Conservation (phyloP, 768 basidiomycete species). For the Amanita subjunquillea region DNA sequence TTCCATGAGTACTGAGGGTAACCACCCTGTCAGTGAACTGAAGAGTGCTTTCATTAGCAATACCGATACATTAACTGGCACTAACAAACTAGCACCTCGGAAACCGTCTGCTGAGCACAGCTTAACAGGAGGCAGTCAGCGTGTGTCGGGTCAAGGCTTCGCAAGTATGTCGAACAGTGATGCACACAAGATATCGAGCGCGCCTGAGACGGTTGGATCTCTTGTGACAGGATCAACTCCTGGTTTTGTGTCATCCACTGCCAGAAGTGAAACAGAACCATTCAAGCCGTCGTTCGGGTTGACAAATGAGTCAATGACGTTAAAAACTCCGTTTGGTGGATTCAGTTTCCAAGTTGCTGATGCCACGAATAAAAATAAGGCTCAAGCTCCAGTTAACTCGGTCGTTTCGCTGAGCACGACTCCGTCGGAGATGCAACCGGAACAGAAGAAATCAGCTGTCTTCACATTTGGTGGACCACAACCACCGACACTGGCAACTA, state of each 20-base stretch:
- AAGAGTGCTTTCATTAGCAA: not conserved
- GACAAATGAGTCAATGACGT: conserved; percentile 8
- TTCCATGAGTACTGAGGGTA: not conserved
- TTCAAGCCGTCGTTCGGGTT: not conserved
- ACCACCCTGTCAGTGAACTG: not conserved
- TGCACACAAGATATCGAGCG: not conserved
- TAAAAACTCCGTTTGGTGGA: conserved; percentile 32
- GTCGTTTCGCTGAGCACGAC: not conserved
- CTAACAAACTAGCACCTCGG: not conserved
- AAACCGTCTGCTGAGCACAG: not conserved
- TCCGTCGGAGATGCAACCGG: not conserved
- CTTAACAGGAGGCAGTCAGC: not conserved
- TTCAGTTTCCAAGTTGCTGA: not conserved
- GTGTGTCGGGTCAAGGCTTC: not conserved
- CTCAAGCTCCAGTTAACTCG: not conserved
- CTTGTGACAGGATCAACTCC: conserved; percentile 9
- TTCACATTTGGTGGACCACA: conserved; percentile 38
- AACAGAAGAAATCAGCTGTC: conserved; percentile 14
- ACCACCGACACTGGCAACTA: conserved; percentile 21
- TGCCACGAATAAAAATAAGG: not conserved
- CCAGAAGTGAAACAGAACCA: conserved; percentile 12
- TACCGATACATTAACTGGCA: not conserved
- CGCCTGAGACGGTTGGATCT: not conserved
- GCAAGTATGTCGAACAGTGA: not conserved
- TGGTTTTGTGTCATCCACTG: conserved; percentile 14